Evolutionary conservation across 345 rosid species (phyloP).

Genomic region (Firmiana major): DNA sequence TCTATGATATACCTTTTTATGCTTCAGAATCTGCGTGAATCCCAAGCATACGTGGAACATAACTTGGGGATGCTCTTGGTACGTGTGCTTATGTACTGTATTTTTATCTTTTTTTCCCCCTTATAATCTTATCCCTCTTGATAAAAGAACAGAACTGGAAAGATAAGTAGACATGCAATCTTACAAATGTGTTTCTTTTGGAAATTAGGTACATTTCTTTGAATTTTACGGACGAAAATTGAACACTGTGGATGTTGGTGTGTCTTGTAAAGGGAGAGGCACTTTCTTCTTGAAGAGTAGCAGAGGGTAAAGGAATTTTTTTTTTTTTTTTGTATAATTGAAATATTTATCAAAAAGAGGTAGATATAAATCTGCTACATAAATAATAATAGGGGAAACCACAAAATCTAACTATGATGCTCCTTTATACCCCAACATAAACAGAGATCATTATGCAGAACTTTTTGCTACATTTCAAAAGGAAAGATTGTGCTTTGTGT

Average conservation of each 20-base stretch:
- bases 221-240: constrained; percentile 84
- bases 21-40: constrained; percentile 53
- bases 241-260: constrained; percentile 76
- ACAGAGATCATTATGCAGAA: too few relatives aligned
- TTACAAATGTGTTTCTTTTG: constrained; percentile 14
- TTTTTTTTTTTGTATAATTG: too few relatives aligned
- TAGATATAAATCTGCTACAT: too few relatives aligned
- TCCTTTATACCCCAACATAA: too few relatives aligned
- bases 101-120: not conserved
- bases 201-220: constrained; percentile 71
- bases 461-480: too few relatives aligned
- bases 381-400: too few relatives aligned
- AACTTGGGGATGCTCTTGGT: constrained; percentile 92
- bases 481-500: not conserved
- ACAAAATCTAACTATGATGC: too few relatives aligned
- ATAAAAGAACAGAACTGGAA: not conserved
- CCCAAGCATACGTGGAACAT: constrained; percentile 51
- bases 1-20: constrained; percentile 11
- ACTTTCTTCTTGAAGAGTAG: constrained; percentile 66
- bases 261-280: constrained; percentile 67
- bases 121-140: not conserved
- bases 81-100: constrained; percentile 19
- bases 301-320: constrained; percentile 50
- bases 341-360: too few relatives aligned
- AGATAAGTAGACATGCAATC: not conserved